These are phyloP conservation scores for Alternaria ventricosa DNA, from an alignment of 2,329 filamentous ascomycete genomes.

Conservation along the genomic window DNA sequence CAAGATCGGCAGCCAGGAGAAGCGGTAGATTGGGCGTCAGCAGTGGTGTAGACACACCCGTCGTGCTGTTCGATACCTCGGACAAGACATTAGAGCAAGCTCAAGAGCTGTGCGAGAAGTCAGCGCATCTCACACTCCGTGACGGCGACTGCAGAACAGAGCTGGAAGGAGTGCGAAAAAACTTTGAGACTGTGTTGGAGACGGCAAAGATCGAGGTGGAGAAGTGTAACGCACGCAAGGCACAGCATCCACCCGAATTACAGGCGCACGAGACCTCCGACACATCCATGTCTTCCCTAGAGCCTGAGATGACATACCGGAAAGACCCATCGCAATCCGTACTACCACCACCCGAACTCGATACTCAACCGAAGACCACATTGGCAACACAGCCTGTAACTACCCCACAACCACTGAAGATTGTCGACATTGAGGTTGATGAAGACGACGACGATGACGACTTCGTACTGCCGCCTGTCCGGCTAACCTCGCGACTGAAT, in stretches of 20 bases:
- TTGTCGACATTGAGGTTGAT: conserved; percentile 46
- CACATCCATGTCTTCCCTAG: conserved; percentile 23
- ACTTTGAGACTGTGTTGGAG: conserved; percentile 68
- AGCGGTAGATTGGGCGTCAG: conserved; percentile 11
- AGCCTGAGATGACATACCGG: conserved; percentile 21
- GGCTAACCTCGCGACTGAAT: conserved; percentile 41
- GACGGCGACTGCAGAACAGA: conserved; percentile 84
- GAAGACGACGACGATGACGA: conserved; percentile 42
- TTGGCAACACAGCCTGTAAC: conserved; percentile 8
- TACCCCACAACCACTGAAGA: conserved; percentile 20
- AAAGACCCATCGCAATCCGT: conserved; percentile 23
- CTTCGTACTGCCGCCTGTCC: conserved; percentile 47
- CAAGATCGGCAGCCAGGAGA: conserved; percentile 27
- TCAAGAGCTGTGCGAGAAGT: conserved; percentile 82
- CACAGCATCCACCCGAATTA: conserved; percentile 12
- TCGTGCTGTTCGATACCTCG: conserved; percentile 63
- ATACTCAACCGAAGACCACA: conserved; percentile 11
- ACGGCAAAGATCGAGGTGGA: conserved; percentile 57
- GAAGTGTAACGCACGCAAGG: conserved; percentile 30
- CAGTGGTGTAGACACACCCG: conserved; percentile 22
- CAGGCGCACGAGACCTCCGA: conserved; percentile 25
- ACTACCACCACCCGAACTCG: conserved; percentile 7
- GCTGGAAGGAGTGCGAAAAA: conserved; percentile 70
- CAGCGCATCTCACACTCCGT: conserved; percentile 87
- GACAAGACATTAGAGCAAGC: conserved; percentile 82